These are phyloP conservation scores for Paramecium octaurelia DNA, from an alignment of 73 alveolate species.

Conservation along the genomic window DNA sequence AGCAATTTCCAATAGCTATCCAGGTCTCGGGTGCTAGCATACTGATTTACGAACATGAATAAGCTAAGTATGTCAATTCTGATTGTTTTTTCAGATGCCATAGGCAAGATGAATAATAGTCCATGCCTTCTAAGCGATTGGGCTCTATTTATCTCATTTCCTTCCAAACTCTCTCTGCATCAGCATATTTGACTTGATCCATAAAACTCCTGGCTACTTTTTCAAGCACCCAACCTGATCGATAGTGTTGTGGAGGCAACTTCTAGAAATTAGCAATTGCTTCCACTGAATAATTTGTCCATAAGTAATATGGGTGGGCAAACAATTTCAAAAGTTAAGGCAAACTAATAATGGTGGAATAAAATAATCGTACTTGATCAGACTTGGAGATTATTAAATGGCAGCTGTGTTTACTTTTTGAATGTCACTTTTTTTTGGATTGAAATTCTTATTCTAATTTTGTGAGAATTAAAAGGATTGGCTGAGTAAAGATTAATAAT, in stretches of 20 bases:
- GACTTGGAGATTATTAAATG: not conserved
- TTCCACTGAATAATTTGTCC: constrained; percentile 78
- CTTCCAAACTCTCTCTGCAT: constrained; percentile 85
- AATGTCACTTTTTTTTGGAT: not conserved
- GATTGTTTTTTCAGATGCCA: constrained; percentile 96
- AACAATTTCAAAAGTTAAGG: constrained; percentile 75
- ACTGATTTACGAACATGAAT: constrained; percentile 71
- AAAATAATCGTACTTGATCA: not conserved
- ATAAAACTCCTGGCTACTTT: constrained; percentile 89
- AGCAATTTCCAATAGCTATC: constrained; percentile 95
- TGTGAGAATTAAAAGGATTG: not conserved
- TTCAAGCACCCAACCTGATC: constrained; percentile 88
- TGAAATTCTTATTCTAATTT: not conserved
- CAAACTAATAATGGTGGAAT: not conserved
- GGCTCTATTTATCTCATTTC: constrained; percentile 85
- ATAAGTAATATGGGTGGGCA: constrained; percentile 80
- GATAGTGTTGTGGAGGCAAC: constrained; percentile 85
- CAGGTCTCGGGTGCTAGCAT: constrained; percentile 96
- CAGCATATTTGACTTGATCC: constrained; percentile 86
- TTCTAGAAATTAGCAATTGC: constrained; percentile 79
- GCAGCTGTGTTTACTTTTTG: not conserved
- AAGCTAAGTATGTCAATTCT: constrained; percentile 85
- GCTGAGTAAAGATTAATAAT: not conserved
- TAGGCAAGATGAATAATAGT: constrained; percentile 91
- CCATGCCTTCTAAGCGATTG: constrained; percentile 89